Base-by-base conservation (phyloP, 2,329 filamentous ascomycete species). In the Lomentospora prolificans region DNA sequence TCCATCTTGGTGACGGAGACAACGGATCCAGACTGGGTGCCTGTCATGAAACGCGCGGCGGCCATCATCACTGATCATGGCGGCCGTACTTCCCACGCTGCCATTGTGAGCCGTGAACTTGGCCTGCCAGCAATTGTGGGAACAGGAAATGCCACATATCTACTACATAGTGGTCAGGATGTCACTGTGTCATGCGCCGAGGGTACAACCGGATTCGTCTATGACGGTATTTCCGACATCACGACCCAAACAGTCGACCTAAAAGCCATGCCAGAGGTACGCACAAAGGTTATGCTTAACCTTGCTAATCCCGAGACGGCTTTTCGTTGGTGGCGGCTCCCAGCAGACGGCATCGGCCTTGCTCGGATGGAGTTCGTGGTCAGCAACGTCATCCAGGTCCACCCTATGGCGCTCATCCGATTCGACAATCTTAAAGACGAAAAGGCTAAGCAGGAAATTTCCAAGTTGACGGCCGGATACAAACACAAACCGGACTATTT, bases 341-440 rank as follows among this genome's bases (percentile, higher is more conserved):
- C 68, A 12, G 61, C 60, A 8, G 68, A 70, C 56, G 69, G 69
- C 12, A 70, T 72, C 55, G 69, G 69, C 19, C 67, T 72, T 46
- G 69, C 68, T 9, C 67, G 69, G 33, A 72, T 72, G 69, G 69
- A 71, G 54, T 70, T 70, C 51, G 67, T 71, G 22, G 64, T 70
- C n/a, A 65, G 57, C 61, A 70, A 70, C 59, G 60, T 64, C 17
- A 70, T 71, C 58, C 66, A 62, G 33, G 60, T 69, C n/a, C 68
- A 69, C 57, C 69, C 60, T 2, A 69, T 71, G 68, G 68, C 68
- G 6, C 65, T 70, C 2, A 58, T 70, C 25, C 64, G 67, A 57
- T 68, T 64, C 51, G 66, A 69, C 57, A 50, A 48, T 9, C 62
- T 71, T 3, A 60, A 60, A 52, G 65, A 71, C 56, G 55, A 41